phyloP scores from a whole-genome alignment of 331 rosid genomes.

The Pyracantha coccinea region DNA sequence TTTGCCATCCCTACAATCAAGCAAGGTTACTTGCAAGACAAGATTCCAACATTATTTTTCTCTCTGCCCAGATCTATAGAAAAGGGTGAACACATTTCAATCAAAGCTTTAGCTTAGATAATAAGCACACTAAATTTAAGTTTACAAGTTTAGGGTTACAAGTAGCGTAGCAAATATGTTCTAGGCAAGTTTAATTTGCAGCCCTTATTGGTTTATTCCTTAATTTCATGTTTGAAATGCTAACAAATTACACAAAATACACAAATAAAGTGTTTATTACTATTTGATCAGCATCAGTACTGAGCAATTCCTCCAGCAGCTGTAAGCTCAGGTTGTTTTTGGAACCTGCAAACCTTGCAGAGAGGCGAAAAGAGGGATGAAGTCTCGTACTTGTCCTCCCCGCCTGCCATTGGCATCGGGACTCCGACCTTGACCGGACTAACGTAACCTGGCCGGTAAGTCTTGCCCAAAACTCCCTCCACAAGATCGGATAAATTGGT shows the following conservation, averaged over 20 bases:
- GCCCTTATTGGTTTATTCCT: conserved; percentile 1
- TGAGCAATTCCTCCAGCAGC: conserved; percentile 26
- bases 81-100: neutral
- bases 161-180: neutral
- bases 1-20: neutral
- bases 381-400: conserved; percentile 59
- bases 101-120: neutral
- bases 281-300: conserved; percentile 20
- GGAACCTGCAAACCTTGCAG: conserved; percentile 57
- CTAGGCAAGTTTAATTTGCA: neutral
- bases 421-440: conserved; percentile 72
- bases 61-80: neutral
- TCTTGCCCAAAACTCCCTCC: conserved; percentile 72
- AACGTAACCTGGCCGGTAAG: conserved; percentile 55
- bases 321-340: conserved; percentile 23
- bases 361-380: conserved; percentile 48
- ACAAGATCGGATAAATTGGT: conserved; percentile 32
- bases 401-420: conserved; percentile 79
- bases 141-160: neutral
- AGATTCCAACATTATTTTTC: neutral
- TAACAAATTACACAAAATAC: conserved; percentile 3
- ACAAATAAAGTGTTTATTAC: neutral
- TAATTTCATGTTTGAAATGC: neutral
- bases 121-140: neutral
- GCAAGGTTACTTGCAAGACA: neutral